Evolutionary conservation across 345 rosid species (phyloP), one percentile per base, ranked within the genome.

Genomic region (Melaleuca alternifolia): DNA sequence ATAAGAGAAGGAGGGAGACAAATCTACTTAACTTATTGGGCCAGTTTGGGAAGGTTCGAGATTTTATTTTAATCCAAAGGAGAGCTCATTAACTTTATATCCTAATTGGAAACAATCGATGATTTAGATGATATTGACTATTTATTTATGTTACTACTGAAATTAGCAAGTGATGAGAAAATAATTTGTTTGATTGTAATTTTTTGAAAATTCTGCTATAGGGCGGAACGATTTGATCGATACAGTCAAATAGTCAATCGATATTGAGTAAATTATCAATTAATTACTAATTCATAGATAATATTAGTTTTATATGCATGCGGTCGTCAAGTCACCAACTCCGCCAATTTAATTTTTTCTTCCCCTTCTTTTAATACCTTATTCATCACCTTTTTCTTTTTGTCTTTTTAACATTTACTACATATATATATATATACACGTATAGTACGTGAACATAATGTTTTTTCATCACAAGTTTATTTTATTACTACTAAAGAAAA

Each of bases 221-320:
- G 71, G n/a, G 18, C 0, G 1, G 33, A 59, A n/a, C 5, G 0
- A n/a, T 59, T 0, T 59, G 71, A 59, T 59, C 0, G 1, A 13
- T 9, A 6, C 12, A 59, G 16, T 59, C 4, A 6, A 59, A 59
- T n/a, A 0, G 2, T 59, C n/a, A 59, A 59, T n/a, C 71, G n/a
- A 59, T 12, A 59, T 59, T 18, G 12, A n/a, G 9, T 12, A 16
- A 6, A n/a, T n/a, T 16, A 59, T 59, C n/a, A n/a, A 59, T 59
- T 59, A n/a, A n/a, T 18, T n/a, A 5, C 5, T 14, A 3, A 59
- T n/a, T n/a, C 7, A 12, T 59, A 57, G 28, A 24, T 57, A 11
- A 56, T 41, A 41, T 28, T 57, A 57, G 3, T 11, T 57, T 57
- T 57, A 57, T 6, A 57, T 57, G 52, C 52, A 51, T 11, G 53